A percentile compares a stretch with the other conserved stretches of the same genome.
These are phyloP conservation scores for Conringia planisiliqua DNA, from an alignment of 345 rosid species.

Conservation along the genomic window DNA sequence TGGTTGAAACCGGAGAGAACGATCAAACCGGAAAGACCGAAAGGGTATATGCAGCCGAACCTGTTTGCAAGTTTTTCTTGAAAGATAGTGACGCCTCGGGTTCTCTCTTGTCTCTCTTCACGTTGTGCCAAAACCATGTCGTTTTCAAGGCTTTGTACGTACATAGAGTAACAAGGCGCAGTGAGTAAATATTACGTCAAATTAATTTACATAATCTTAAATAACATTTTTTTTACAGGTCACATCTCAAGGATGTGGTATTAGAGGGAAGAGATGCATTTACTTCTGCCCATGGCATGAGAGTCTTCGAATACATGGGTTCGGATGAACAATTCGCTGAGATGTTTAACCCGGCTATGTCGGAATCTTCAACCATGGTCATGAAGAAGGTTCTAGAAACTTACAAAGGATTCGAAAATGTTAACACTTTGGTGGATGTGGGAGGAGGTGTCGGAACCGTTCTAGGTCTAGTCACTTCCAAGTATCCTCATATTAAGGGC, in stretches of 20 bases:
- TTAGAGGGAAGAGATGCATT: constrained; percentile 56
- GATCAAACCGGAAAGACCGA: not conserved
- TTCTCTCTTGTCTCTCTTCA: constrained; percentile 18
- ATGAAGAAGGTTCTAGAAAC: constrained; percentile 47
- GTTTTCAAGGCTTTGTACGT: constrained; percentile 26
- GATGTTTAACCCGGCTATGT: constrained; percentile 50
- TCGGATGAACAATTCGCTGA: constrained; percentile 42
- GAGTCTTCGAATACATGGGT: constrained; percentile 40
- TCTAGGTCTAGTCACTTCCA: constrained; percentile 40
- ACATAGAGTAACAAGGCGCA: not conserved
- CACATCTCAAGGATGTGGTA: constrained; percentile 44
- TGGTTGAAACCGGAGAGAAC: constrained; percentile 6
- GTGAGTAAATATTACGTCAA: not conserved
- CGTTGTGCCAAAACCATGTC: constrained; percentile 16
- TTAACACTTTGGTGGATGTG: constrained; percentile 50
- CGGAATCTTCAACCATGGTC: constrained; percentile 37
- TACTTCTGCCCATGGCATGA: constrained; percentile 48
- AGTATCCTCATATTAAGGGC: constrained; percentile 44
- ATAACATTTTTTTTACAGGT: constrained; percentile 25
- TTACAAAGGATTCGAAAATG: constrained; percentile 51
- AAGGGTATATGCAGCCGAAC: constrained; percentile 21
- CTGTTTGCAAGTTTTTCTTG: constrained; percentile 26
- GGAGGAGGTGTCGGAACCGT: constrained; percentile 61
- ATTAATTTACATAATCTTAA: not conserved
- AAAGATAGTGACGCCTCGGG: constrained; percentile 20